phyloP scores from a whole-genome alignment of 495 filamentous ascomycete genomes.

The Aspergillus haitiensis region DNA sequence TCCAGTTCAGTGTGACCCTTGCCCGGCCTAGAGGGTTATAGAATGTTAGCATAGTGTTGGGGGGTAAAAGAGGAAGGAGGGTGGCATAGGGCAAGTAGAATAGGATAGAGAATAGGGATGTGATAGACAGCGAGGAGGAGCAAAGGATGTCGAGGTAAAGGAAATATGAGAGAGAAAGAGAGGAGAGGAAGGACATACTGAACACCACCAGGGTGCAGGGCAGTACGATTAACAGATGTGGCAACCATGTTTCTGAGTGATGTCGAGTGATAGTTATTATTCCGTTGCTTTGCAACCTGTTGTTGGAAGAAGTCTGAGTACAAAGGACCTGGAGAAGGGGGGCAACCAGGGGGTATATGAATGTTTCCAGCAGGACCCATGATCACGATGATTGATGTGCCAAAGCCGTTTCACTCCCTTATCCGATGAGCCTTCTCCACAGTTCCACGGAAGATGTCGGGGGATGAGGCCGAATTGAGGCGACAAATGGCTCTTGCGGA shows the following conservation, averaged over 20 bases:
- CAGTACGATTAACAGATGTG: slow-evolving; percentile 82
- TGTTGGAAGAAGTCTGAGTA: slow-evolving; percentile 59
- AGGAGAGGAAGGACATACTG: slow-evolving; percentile 60
- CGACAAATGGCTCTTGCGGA: slow-evolving; percentile 32
- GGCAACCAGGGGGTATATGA: slow-evolving; percentile 48
- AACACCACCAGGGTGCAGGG: slow-evolving; percentile 87
- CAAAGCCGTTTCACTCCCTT: slow-evolving; percentile 31
- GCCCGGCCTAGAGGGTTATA: slow-evolving; percentile 59
- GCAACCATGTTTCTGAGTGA: slow-evolving; percentile 66
- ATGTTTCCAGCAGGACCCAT: slow-evolving; percentile 45
- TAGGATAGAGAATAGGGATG: background rate
- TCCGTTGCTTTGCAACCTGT: slow-evolving; percentile 59
- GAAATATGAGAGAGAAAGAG: slow-evolving; percentile 18
- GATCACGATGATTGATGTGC: slow-evolving; percentile 28
- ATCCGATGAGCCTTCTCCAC: slow-evolving; percentile 41
- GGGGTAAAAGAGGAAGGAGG: background rate
- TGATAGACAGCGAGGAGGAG: slow-evolving; percentile 1
- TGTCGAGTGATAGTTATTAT: slow-evolving; percentile 64
- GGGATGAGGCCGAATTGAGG: slow-evolving; percentile 40
- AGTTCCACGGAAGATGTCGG: slow-evolving; percentile 51
- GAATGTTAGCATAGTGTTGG: slow-evolving; percentile 32
- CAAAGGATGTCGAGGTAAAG: background rate
- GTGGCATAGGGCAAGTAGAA: too few relatives aligned
- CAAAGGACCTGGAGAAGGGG: slow-evolving; percentile 52
- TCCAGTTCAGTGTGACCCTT: slow-evolving; percentile 92